A percentile compares a stretch with the other conserved stretches of the same genome.
Conservation (phyloP, 2,329 filamentous ascomycete genomes). For the Fusarium continuum region DNA sequence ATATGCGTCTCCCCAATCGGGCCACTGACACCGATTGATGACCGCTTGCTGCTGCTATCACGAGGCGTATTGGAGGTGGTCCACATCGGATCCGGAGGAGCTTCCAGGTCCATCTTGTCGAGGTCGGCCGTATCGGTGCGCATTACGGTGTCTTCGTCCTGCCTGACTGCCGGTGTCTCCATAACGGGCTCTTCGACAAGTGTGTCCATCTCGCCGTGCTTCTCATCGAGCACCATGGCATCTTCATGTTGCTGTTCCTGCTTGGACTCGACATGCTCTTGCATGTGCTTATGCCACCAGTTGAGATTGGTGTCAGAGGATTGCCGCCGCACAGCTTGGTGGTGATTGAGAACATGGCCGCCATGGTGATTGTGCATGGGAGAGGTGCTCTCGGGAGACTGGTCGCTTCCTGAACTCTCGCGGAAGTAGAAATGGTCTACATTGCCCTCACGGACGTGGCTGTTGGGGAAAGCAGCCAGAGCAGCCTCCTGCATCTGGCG, state of each 20-base stretch:
- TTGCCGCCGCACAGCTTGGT: conserved; percentile 57
- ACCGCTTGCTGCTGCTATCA: conserved; percentile 38
- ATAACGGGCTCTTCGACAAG: conserved; percentile 34
- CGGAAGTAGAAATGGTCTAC: conserved; percentile 77
- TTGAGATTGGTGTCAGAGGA: conserved; percentile 70
- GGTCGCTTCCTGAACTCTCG: conserved; percentile 68
- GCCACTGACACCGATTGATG: conserved; percentile 41
- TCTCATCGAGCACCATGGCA: conserved; percentile 44
- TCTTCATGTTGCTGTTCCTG: conserved; percentile 53
- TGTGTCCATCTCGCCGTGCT: conserved; percentile 35
- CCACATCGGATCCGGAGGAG: conserved; percentile 55
- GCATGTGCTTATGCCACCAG: conserved; percentile 85
- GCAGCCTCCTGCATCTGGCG: conserved; percentile 81
- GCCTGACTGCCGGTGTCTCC: conserved; percentile 20
- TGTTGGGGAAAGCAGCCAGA: conserved; percentile 79
- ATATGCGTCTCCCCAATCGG: conserved; percentile 43
- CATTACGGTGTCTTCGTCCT: conserved; percentile 43
- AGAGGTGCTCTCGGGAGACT: conserved; percentile 52
- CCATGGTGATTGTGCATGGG: conserved; percentile 42
- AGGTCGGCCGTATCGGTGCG: conserved; percentile 53
- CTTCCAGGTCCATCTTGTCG: conserved; percentile 54
- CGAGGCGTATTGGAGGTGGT: conserved; percentile 49
- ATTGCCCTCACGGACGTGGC: conserved; percentile 72
- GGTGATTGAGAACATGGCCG: conserved; percentile 37
- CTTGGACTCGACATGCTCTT: conserved; percentile 75